phyloP scores from a whole-genome alignment of 805 yeast genomes.

The Wickerhamomyces canadensis region DNA sequence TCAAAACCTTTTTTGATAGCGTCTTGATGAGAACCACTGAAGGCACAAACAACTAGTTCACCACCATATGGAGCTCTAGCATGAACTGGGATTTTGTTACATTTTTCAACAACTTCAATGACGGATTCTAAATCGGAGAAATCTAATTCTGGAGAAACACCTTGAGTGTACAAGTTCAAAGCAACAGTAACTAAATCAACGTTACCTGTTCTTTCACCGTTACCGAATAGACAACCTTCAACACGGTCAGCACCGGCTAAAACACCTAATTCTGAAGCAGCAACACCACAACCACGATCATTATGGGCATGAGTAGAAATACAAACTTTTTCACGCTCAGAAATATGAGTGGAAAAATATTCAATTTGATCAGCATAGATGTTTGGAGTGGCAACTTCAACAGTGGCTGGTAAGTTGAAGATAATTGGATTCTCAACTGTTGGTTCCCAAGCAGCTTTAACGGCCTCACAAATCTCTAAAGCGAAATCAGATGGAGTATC shows the following conservation, averaged over 20 bases:
- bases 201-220: slow-evolving; percentile 84
- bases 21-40: slow-evolving; percentile 70
- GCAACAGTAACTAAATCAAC: slow-evolving; percentile 75
- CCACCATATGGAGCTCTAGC: slow-evolving; percentile 82
- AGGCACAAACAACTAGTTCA: slow-evolving; percentile 72
- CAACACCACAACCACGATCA: slow-evolving; percentile 81
- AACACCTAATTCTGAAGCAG: slow-evolving; percentile 72
- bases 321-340: slow-evolving; percentile 66
- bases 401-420: slow-evolving; percentile 78
- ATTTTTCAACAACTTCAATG: slow-evolving; percentile 65
- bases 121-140: slow-evolving; percentile 63
- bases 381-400: slow-evolving; percentile 72
- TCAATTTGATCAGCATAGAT: slow-evolving; percentile 78
- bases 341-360: slow-evolving; percentile 60
- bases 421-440: slow-evolving; percentile 68
- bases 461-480: slow-evolving; percentile 74
- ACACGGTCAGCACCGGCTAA: slow-evolving; percentile 85
- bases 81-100: slow-evolving; percentile 71
- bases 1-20: slow-evolving; percentile 65
- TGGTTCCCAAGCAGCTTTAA: slow-evolving; percentile 75
- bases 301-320: slow-evolving; percentile 74
- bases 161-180: slow-evolving; percentile 72
- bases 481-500: slow-evolving; percentile 74
- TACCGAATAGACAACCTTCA: slow-evolving; percentile 78
- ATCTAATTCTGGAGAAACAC: slow-evolving; percentile 66